phyloP scores from a whole-genome alignment of 1,284 basidiomycete genomes.

The Puccinia triticina region DNA sequence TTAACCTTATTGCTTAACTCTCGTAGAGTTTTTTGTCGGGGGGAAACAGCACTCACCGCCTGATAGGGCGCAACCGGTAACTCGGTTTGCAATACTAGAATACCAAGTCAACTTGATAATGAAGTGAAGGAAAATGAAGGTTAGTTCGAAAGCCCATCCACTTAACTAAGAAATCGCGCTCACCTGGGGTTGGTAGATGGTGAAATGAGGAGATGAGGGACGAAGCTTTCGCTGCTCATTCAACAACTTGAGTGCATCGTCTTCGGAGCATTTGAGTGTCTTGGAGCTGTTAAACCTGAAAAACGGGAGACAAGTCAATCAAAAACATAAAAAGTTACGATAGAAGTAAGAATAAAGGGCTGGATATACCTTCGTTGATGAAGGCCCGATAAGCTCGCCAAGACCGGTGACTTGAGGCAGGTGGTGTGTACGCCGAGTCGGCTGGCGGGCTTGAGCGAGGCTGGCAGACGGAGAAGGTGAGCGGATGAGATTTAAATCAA shows the following conservation, averaged over 20 bases:
- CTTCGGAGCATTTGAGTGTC: slow-evolving; percentile 63
- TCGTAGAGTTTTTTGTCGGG: not conserved
- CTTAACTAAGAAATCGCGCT: not conserved
- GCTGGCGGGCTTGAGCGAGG: slow-evolving; percentile 31
- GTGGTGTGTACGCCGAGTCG: slow-evolving; percentile 5
- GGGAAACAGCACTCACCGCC: slow-evolving; percentile 67
- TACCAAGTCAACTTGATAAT: slow-evolving; percentile 70
- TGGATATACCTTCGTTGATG: slow-evolving; percentile 24
- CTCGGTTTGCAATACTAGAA: slow-evolving; percentile 80
- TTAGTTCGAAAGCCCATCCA: not conserved
- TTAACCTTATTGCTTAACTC: not conserved
- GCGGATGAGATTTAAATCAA: slow-evolving; percentile 2
- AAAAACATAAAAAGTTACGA: not conserved
- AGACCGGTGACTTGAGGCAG: slow-evolving; percentile 25
- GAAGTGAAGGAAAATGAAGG: not conserved
- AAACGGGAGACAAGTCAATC: not conserved
- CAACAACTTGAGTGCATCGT: slow-evolving; percentile 69
- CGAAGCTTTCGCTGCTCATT: slow-evolving; percentile 83
- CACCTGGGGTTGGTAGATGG: slow-evolving; percentile 93
- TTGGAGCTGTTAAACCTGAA: slow-evolving; percentile 39
- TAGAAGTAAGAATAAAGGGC: not conserved
- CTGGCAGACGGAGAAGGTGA: not conserved
- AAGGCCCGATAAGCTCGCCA: slow-evolving; percentile 11
- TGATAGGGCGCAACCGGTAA: slow-evolving; percentile 77
- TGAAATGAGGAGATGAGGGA: slow-evolving; percentile 87